phyloP scores from a whole-genome alignment of 2,329 filamentous ascomycete species.

The Bipolaris cookei region DNA sequence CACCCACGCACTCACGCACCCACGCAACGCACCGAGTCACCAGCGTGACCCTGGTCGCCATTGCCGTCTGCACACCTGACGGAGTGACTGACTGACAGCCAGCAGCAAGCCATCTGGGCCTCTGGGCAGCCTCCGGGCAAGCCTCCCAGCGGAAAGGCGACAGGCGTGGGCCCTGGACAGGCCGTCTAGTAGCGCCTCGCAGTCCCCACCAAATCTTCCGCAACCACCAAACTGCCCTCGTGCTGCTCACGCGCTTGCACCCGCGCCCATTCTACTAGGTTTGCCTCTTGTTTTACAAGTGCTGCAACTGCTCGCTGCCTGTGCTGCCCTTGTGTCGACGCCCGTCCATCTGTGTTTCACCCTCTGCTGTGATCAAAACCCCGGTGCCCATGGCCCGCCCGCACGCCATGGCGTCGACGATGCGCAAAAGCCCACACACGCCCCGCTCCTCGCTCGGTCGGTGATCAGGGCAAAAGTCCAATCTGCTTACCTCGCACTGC shows the following conservation, averaged over 20 bases:
- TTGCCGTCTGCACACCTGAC: too few species aligned
- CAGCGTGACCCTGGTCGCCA: too few species aligned
- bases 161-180: constrained; percentile 1
- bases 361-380: constrained; percentile 2
- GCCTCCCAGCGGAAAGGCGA: neutral
- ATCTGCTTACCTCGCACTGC: neutral
- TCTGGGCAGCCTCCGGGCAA: too few species aligned
- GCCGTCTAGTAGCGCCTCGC: constrained; percentile 3
- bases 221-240: neutral
- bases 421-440: neutral
- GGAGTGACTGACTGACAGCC: too few species aligned
- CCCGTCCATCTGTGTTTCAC: constrained; percentile 7
- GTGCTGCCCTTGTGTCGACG: constrained; percentile 1
- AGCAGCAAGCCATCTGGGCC: too few species aligned
- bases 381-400: neutral
- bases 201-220: constrained; percentile 12
- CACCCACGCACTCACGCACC: too few species aligned
- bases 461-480: constrained; percentile 8
- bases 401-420: constrained; percentile 1
- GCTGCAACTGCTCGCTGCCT: neutral
- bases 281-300: constrained; percentile 10
- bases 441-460: neutral
- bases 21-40: too few species aligned
- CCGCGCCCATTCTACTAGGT: neutral
- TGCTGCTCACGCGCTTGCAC: neutral